phyloP scores from a whole-genome alignment of 2,329 filamentous ascomycete species.

The Clonostachys rosea region DNA sequence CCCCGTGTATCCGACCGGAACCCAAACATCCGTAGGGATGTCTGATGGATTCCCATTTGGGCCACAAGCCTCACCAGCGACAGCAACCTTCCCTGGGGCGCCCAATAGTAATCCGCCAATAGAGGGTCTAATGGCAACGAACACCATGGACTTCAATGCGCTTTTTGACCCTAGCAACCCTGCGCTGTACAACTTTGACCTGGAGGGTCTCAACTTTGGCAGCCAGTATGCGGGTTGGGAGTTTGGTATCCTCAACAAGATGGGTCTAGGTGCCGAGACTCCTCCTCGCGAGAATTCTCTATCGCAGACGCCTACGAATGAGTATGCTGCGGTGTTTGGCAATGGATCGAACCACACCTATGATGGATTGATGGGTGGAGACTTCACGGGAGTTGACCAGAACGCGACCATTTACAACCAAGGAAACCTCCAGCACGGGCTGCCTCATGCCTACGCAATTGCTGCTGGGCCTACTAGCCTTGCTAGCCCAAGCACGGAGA shows the following conservation, averaged over 20 bases:
- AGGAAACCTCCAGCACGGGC: slow-evolving; percentile 55
- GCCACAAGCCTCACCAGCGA: slow-evolving; percentile 67
- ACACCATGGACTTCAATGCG: slow-evolving; percentile 47
- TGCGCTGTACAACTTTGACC: slow-evolving; percentile 90
- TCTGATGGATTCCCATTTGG: slow-evolving; percentile 49
- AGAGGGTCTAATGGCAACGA: slow-evolving; percentile 43
- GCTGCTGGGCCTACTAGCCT: slow-evolving; percentile 58
- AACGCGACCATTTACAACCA: slow-evolving; percentile 45
- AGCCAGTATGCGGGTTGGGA: slow-evolving; percentile 95
- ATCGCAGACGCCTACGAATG: slow-evolving; percentile 30
- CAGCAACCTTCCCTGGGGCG: slow-evolving; percentile 63
- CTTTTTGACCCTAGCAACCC: slow-evolving; percentile 91
- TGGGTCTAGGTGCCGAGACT: slow-evolving; percentile 74
- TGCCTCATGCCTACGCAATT: slow-evolving; percentile 63
- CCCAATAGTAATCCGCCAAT: slow-evolving; percentile 43
- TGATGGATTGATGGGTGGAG: slow-evolving; percentile 38
- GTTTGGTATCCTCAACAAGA: slow-evolving; percentile 93
- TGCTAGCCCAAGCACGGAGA: slow-evolving; percentile 60
- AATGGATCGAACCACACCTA: slow-evolving; percentile 35
- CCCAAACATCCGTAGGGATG: slow-evolving; percentile 31
- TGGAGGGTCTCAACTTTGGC: slow-evolving; percentile 82
- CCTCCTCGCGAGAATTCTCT: slow-evolving; percentile 61
- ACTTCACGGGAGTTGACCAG: slow-evolving; percentile 49
- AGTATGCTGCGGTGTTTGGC: slow-evolving; percentile 41
- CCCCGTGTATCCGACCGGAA: slow-evolving; percentile 41